A percentile compares a stretch with the other conserved stretches of the same genome.
Evolutionary conservation across 106 monocot species (phyloP).

Genomic region (Alisma plantagoaquatica): DNA sequence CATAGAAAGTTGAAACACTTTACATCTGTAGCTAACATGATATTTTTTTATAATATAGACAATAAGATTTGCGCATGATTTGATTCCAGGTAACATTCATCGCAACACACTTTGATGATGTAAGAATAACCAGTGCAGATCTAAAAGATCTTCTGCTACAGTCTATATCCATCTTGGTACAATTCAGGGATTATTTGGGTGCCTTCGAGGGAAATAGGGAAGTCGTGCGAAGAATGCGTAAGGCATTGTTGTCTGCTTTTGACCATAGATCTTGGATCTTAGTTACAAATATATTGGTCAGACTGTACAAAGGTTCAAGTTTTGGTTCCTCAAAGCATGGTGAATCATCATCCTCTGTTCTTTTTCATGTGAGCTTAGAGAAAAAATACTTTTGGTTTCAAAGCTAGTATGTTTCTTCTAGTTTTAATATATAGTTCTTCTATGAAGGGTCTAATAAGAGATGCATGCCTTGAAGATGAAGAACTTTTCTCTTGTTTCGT

Average conservation of each 20-base stretch:
- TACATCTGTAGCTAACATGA: no score
- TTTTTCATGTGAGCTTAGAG: conserved; percentile 80
- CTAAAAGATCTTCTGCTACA: conserved; percentile 91
- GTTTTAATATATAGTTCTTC: background rate
- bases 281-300: conserved; percentile 72
- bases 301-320: conserved; percentile 77
- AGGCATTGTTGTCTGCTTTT: conserved; percentile 67
- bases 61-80: no score
- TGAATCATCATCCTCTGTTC: conserved; percentile 65
- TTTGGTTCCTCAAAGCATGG: conserved; percentile 80
- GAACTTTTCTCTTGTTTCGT: conserved; percentile 77
- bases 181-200: conserved; percentile 71
- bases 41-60: no score
- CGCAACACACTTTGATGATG: conserved; percentile 82
- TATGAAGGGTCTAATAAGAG: conserved; percentile 61
- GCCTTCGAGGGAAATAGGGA: conserved; percentile 75
- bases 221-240: conserved; percentile 71
- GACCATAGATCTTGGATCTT: conserved; percentile 96
- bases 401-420: background rate
- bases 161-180: conserved; percentile 78
- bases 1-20: no score
- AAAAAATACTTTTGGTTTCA: no score
- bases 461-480: conserved; percentile 62
- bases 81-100: conserved; percentile 64
- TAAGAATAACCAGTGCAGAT: conserved; percentile 72